Evolutionary conservation across 371 early-diverging fungal genomes (phyloP).

Genomic region (Apophysomyces ossiformis): DNA sequence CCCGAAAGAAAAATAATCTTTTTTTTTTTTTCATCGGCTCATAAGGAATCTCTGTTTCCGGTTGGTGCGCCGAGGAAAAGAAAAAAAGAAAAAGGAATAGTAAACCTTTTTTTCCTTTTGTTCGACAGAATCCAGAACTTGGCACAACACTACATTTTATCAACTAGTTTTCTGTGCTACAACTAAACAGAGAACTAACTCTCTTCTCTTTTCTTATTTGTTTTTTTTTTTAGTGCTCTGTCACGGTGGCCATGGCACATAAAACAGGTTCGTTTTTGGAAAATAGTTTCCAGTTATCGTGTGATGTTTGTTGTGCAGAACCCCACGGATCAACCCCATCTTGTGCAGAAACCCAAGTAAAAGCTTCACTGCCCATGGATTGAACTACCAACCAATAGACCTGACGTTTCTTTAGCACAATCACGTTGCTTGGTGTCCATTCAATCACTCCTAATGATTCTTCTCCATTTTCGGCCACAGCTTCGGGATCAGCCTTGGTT

Average conservation of each 20-base stretch:
- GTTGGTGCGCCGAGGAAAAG: not conserved
- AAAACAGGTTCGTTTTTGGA: slow-evolving; percentile 13
- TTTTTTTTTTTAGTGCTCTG: slow-evolving; percentile 14
- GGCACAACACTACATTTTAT: not conserved
- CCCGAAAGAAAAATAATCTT: not conserved
- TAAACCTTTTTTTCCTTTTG: not conserved
- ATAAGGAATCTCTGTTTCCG: not conserved
- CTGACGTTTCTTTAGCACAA: slow-evolving; percentile 24
- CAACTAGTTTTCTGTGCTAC: not conserved
- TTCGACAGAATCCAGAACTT: slow-evolving; percentile 3
- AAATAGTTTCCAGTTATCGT: slow-evolving; percentile 19
- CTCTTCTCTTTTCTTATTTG: not conserved
- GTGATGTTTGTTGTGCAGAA: slow-evolving; percentile 14
- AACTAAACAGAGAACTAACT: not conserved
- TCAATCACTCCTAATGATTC: slow-evolving; percentile 10
- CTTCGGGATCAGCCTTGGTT: not conserved
- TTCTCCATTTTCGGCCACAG: slow-evolving; percentile 11
- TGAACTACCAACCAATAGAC: slow-evolving; percentile 24
- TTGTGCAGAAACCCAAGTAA: slow-evolving; percentile 18
- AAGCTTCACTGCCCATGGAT: slow-evolving; percentile 3
- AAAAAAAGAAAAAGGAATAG: not conserved
- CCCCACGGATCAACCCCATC: not conserved
- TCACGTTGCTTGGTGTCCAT: slow-evolving; percentile 12
- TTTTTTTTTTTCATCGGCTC: not conserved
- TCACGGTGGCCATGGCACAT: slow-evolving; percentile 20